These are phyloP conservation scores for Ricinus communis DNA, from an alignment of 345 rosid genomes.

Conservation along the genomic window DNA sequence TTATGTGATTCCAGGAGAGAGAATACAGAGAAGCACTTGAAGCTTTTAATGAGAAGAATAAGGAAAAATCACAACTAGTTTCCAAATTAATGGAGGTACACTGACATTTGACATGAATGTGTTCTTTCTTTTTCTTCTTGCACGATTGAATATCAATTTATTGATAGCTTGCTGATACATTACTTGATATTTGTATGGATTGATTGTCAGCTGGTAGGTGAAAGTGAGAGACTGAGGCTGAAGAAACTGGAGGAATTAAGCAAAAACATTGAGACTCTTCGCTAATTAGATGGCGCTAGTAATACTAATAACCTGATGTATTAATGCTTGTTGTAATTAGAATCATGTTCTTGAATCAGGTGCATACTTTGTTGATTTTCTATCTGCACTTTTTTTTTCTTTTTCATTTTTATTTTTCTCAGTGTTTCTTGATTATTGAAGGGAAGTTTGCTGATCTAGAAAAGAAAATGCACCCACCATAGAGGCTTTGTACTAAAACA, in stretches of 20 bases:
- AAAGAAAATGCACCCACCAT: not conserved
- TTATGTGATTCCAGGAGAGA: conserved; percentile 56
- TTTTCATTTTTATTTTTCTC: not conserved
- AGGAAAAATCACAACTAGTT: conserved; percentile 73
- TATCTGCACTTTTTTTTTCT: not conserved
- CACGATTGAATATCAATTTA: not conserved
- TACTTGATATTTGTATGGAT: not conserved
- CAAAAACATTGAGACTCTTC: conserved; percentile 54
- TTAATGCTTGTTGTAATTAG: conserved; percentile 5
- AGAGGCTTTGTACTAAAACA: not conserved
- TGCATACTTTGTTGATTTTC: conserved; percentile 9
- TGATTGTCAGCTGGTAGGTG: conserved; percentile 55
- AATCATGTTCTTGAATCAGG: not conserved
- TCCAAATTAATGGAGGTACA: conserved; percentile 80
- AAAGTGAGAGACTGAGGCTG: conserved; percentile 81
- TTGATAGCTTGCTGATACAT: not conserved
- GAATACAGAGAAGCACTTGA: conserved; percentile 89
- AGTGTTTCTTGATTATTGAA: not conserved
- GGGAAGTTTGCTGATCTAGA: conserved; percentile 7
- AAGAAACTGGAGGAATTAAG: conserved; percentile 89
- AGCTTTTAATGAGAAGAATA: conserved; percentile 82
- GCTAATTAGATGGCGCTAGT: not conserved
- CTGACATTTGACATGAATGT: no score
- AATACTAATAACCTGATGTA: not conserved
- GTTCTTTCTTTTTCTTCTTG: not conserved